Evolutionary conservation across 2,329 filamentous ascomycete genomes (phyloP), one percentile per base, ranked within the genome.

Genomic region (Colletotrichum falcatum): DNA sequence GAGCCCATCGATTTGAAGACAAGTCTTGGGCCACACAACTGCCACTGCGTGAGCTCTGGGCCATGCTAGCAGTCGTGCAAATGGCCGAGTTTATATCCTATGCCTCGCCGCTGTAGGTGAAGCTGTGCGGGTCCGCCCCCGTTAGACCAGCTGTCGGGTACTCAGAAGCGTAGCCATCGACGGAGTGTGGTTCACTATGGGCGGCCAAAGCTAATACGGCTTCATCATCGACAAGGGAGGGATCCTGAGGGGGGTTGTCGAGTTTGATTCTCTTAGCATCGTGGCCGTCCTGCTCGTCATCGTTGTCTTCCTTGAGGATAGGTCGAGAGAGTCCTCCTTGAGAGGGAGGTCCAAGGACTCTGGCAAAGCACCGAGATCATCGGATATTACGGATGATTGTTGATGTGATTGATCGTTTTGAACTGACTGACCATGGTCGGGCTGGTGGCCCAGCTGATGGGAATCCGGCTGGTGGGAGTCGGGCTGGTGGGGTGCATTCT

Each of bases 141-240:
- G 54, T 51, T 5, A 70, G 46, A 16, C 69, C 66, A 49, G 69
- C 65, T 44, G 66, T 33, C 6, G 74, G 84, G 79, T 77, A 86
- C 84, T 85, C 82, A 37, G 81, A 73, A 42, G 77, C 74, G 72
- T 84, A 86, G 9, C 78, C 76, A 35, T 84, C 82, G 5, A 80
- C 75, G 4, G 77, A 70, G 2, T 78, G 76, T 2, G 78, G 73
- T 37, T 79, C 79, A 74, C 81, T 83, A 67, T 86, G 83, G 4
- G 80, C 83, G 23, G 84, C 82, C 51, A 87, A 75, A 9, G 83
- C 84, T 71, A 87, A 72, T 16, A 87, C 82, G 6, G 84, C 84
- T 66, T 86, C 84, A 67, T 87, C 85, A 35, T 86, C 83, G 18
- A 85, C 83, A 18, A 85, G 74, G 0, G 78, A 73, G 11, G 78